These are phyloP conservation scores for Dillenia turbinata DNA, from an alignment of 164 flowering plant genomes.

Conservation along the genomic window DNA sequence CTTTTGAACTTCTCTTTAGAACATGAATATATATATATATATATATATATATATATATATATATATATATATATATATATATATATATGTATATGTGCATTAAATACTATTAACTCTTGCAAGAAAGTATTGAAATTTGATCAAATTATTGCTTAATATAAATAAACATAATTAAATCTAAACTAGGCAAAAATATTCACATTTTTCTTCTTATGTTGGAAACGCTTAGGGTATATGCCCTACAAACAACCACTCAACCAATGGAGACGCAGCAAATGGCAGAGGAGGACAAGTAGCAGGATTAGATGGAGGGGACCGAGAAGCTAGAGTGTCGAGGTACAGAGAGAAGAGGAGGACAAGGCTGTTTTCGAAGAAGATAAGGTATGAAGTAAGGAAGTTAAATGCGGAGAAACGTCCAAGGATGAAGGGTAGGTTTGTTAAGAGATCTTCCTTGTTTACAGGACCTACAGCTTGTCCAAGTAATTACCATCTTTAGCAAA, in stretches of 20 bases:
- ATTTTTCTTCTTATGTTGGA: too few relatives aligned
- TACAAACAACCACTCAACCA: constrained; percentile 18
- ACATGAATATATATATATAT: too few relatives aligned
- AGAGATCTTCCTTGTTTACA: constrained; percentile 48
- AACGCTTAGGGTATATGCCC: constrained; percentile 32
- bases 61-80: too few relatives aligned
- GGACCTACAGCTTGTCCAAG: constrained; percentile 30
- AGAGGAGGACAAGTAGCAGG: constrained; percentile 9
- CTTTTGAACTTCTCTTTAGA: too few relatives aligned
- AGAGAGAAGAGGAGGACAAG: constrained; percentile 82
- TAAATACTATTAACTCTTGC: too few relatives aligned
- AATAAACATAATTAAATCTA: too few relatives aligned
- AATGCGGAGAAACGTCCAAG: constrained; percentile 94
- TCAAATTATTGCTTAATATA: too few relatives aligned
- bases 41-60: too few relatives aligned
- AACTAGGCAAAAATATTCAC: too few relatives aligned
- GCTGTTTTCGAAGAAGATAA: constrained; percentile 85
- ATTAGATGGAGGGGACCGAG: constrained; percentile 56
- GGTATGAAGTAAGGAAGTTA: constrained; percentile 86
- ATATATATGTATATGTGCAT: too few relatives aligned
- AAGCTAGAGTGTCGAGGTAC: constrained; percentile 87
- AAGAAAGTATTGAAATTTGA: too few relatives aligned
- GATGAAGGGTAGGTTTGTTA: constrained; percentile 89
- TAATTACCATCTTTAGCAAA: too few relatives aligned
- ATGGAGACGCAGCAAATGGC: constrained; percentile 17